Percentiles rank a stretch among this genome's conserved stretches.
Evolutionary conservation across 2,329 filamentous ascomycete species (phyloP).

Genomic region (Penicillium janthinellum): DNA sequence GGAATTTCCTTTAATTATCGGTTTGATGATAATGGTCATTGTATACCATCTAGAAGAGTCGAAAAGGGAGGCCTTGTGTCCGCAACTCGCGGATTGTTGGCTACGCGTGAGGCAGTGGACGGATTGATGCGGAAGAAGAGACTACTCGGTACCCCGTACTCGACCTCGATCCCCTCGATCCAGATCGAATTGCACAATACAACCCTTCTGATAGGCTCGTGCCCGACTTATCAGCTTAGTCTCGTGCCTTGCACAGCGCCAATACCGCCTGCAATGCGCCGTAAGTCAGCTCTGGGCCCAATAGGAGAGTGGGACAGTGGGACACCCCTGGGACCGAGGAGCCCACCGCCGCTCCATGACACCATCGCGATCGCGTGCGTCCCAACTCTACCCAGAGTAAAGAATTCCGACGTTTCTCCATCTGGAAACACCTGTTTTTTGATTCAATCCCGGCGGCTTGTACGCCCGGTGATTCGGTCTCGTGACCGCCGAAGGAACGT

Average conservation of each 20-base stretch:
- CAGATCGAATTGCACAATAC: conserved; percentile 14
- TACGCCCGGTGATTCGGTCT: conserved; percentile 26
- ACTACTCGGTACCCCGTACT: too few species aligned
- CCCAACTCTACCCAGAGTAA: not conserved
- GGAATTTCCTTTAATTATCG: conserved; percentile 11
- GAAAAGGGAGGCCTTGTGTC: conserved; percentile 13
- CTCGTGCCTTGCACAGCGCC: conserved; percentile 10
- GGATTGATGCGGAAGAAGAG: not conserved
- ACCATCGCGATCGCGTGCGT: not conserved
- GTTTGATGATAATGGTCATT: conserved; percentile 3
- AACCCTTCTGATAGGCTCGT: conserved; percentile 17
- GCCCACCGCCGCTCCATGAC: conserved; percentile 7
- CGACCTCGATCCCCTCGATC: not conserved
- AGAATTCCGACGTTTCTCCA: not conserved
- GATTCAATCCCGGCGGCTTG: conserved; percentile 6
- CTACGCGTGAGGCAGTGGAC: not conserved
- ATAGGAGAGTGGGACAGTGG: conserved; percentile 1
- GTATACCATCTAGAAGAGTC: conserved; percentile 1
- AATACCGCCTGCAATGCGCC: not conserved
- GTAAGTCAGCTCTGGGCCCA: conserved; percentile 1
- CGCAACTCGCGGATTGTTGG: conserved; percentile 11
- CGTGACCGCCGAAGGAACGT: conserved; percentile 39
- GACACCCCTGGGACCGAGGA: conserved; percentile 13
- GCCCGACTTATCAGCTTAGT: conserved; percentile 12
- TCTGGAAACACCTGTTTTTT: not conserved